Conservation (phyloP, 2,329 filamentous ascomycete genomes). For the Massarina eburnea region DNA sequence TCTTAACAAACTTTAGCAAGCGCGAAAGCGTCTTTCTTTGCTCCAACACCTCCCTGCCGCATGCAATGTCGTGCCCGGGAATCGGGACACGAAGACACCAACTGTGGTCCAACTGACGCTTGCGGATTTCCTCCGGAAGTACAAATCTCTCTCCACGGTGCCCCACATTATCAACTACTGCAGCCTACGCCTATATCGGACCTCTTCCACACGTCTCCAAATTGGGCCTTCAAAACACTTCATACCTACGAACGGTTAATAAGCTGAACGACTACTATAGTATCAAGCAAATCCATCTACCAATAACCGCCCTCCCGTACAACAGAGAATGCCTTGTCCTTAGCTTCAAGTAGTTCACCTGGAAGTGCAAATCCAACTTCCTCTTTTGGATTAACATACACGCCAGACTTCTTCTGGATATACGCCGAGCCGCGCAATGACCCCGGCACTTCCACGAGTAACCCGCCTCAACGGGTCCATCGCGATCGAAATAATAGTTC, state of each 20-base stretch:
- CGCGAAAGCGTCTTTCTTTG: too few species aligned
- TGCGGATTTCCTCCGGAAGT: background rate
- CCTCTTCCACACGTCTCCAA: too few species aligned
- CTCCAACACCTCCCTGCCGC: background rate
- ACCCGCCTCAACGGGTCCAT: background rate
- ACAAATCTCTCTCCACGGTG: too few species aligned
- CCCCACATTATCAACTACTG: too few species aligned
- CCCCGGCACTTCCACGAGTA: background rate
- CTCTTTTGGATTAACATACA: background rate
- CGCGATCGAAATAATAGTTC: background rate
- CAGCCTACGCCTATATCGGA: too few species aligned
- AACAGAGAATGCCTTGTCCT: background rate
- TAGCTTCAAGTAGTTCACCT: background rate
- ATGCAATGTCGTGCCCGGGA: background rate
- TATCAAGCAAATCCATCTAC: background rate
- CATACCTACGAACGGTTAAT: too few species aligned
- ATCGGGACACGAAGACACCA: background rate
- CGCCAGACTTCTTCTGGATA: background rate
- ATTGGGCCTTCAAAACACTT: background rate
- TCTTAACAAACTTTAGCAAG: too few species aligned
- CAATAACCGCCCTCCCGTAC: background rate
- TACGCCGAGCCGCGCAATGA: background rate
- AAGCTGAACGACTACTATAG: too few species aligned
- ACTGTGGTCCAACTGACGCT: background rate
- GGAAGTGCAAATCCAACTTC: background rate